A percentile compares a stretch with the other conserved stretches of the same genome.
Conservation (phyloP, 1,139 yeast genomes). For the Sugiyamaella neomexicana region DNA sequence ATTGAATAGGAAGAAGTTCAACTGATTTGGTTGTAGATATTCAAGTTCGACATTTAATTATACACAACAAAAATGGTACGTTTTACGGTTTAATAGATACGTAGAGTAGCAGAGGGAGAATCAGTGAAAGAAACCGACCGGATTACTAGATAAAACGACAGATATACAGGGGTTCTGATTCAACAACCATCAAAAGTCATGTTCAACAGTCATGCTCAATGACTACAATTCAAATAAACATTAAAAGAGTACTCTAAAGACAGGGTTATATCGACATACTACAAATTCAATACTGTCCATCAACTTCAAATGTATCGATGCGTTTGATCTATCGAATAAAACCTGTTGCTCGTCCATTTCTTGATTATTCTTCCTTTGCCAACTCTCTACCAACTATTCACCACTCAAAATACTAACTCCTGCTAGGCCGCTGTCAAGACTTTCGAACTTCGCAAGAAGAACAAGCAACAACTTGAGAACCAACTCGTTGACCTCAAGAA, state of each 20-base stretch:
- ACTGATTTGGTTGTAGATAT: constrained; percentile 12
- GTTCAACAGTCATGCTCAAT: too few species aligned
- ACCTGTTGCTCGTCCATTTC: too few species aligned
- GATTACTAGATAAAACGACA: background rate
- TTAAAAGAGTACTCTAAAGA: too few species aligned
- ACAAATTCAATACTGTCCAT: too few species aligned
- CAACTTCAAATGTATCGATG: too few species aligned
- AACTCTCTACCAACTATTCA: background rate
- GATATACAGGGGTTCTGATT: too few species aligned
- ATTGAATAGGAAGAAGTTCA: constrained; percentile 7
- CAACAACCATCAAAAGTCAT: too few species aligned
- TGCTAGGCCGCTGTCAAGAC: constrained; percentile 54
- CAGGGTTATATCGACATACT: too few species aligned
- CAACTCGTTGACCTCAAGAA: constrained; percentile 96
- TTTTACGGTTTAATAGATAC: background rate
- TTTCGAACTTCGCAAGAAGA: constrained; percentile 95
- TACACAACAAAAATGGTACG: constrained; percentile 16
- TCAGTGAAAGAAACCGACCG: background rate
- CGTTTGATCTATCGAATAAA: too few species aligned
- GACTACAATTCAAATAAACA: too few species aligned
- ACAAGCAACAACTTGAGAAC: constrained; percentile 93
- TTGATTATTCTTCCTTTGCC: too few species aligned
- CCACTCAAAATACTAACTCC: background rate
- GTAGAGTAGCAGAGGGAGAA: background rate
- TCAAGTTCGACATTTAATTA: constrained; percentile 16